These are phyloP conservation scores for Trichoderma erinaceum DNA, from an alignment of 495 filamentous ascomycete species.

Conservation along the genomic window DNA sequence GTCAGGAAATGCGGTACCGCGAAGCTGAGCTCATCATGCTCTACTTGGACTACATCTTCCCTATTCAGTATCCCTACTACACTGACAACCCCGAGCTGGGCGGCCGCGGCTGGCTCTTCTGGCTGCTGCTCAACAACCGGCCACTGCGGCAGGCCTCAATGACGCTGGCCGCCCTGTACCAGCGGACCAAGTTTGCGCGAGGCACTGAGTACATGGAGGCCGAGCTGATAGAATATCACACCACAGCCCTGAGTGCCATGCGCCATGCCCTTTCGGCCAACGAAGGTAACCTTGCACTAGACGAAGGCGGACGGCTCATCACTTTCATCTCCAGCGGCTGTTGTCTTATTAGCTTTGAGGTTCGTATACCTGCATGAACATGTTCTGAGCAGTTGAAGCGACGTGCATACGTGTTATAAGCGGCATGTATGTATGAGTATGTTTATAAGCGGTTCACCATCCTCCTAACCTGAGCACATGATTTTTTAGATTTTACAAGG, in stretches of 20 bases:
- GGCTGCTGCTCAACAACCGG: conserved; percentile 1
- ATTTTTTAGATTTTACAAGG: background rate
- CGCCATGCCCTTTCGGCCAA: background rate
- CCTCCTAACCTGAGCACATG: background rate
- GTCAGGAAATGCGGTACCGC: conserved; percentile 2
- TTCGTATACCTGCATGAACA: background rate
- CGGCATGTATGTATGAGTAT: background rate
- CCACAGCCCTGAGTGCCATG: conserved; percentile 9
- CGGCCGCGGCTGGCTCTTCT: conserved; percentile 17
- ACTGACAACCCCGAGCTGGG: background rate
- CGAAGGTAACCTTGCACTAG: background rate
- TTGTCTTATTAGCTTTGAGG: conserved; percentile 9
- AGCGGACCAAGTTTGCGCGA: conserved; percentile 9
- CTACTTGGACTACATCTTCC: conserved; percentile 16
- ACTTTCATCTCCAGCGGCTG: conserved; percentile 2
- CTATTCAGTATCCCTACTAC: conserved; percentile 13
- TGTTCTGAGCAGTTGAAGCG: too few species aligned
- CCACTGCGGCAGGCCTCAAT: conserved; percentile 12
- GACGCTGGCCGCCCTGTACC: conserved; percentile 5
- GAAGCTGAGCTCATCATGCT: conserved; percentile 13
- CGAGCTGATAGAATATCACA: conserved; percentile 6
- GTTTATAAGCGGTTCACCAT: background rate
- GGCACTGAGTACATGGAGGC: conserved; percentile 9
- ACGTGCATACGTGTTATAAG: background rate
- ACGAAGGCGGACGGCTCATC: background rate